Evolutionary conservation across 2,329 filamentous ascomycete species (phyloP).

Genomic region (Drechslerella dactyloides): DNA sequence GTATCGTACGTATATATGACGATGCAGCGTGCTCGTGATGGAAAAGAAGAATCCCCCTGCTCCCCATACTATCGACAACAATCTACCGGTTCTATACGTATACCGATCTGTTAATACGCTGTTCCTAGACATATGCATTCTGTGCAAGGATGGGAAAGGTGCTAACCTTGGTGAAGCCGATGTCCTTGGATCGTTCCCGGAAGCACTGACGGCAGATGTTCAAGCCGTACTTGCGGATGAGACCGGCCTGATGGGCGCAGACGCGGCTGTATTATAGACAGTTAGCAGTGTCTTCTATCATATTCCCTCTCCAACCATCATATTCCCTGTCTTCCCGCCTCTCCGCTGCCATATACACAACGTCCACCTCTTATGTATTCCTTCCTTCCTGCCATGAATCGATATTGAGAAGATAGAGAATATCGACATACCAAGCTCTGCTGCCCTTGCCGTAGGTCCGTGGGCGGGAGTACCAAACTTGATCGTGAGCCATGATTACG

Average conservation of each 20-base stretch:
- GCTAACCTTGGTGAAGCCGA: slow-evolving; percentile 71
- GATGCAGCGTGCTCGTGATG: slow-evolving; percentile 21
- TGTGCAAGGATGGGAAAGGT: slow-evolving; percentile 54
- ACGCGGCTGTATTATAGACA: slow-evolving; percentile 66
- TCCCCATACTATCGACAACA: slow-evolving; percentile 3
- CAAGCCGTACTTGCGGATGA: slow-evolving; percentile 99
- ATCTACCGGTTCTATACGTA: slow-evolving; percentile 42
- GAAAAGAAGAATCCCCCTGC: slow-evolving; percentile 22
- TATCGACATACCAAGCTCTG: slow-evolving; percentile 79
- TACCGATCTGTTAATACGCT: slow-evolving; percentile 9
- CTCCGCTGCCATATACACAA: slow-evolving; percentile 54
- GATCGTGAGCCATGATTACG: slow-evolving; percentile 84
- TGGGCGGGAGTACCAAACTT: slow-evolving; percentile 98
- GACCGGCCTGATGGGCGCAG: slow-evolving; percentile 95
- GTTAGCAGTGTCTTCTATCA: slow-evolving; percentile 51
- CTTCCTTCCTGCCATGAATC: slow-evolving; percentile 23
- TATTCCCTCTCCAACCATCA: not conserved
- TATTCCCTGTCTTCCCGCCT: slow-evolving; percentile 4
- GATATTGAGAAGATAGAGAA: slow-evolving; percentile 34
- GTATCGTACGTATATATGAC: slow-evolving; percentile 37
- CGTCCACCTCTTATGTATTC: slow-evolving; percentile 35
- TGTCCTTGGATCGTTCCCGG: slow-evolving; percentile 75
- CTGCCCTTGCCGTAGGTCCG: slow-evolving; percentile 96
- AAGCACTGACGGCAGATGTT: slow-evolving; percentile 84
- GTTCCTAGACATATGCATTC: not conserved